Base-by-base conservation (phyloP, 2,329 filamentous ascomycete genomes). In the Karstenula rhodostoma region DNA sequence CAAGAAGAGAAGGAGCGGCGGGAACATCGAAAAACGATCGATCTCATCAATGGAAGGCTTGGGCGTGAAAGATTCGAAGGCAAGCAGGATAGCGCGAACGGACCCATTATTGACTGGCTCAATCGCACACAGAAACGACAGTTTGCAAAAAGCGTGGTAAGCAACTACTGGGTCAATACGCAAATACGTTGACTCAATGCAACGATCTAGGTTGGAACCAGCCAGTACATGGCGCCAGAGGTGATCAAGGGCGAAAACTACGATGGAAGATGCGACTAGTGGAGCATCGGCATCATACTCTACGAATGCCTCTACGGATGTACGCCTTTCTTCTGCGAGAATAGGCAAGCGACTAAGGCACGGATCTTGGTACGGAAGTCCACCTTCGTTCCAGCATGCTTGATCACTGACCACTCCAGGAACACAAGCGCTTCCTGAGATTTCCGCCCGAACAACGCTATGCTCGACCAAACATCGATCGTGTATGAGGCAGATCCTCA, bases 211-310 rank as follows among this genome's bases (percentile, higher is more conserved):
- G 94, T 98, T 12, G 94, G 94, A 2, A 98, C 95, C 2, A 97
- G 93, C 75, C 94, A 97, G 74, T 98, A 98, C 81, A 98, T 97
- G 95, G 94, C 95, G 0, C 94, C 94, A 1, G 95, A 98, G 80
- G 92, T 98, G 19, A 89, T 97, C 59, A 83, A 86, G 66, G 92
- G 94, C 29, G 86, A 93, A 51, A 81, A 85, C 40, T 98, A 98
- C 76, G 95, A 98, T 78, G 94, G 92, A 32, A 86, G 94, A 72
- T 98, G 94, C 79, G 94, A 98, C 79, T 98, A 87, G 93, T 98
- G 92, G 94, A 97, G 94, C 79, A 87, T 98, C 68, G 94, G 93
- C 56, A 89, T 98, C 73, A 97, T 98, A 73, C 79, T 98, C 58
- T 98, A 92, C 72, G 94, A 98, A 84, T 97, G 94, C 71, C 82